Evolutionary conservation across 2,329 filamentous ascomycete species (phyloP), one percentile per base, ranked within the genome.

Genomic region (Fusarium incarnatum): DNA sequence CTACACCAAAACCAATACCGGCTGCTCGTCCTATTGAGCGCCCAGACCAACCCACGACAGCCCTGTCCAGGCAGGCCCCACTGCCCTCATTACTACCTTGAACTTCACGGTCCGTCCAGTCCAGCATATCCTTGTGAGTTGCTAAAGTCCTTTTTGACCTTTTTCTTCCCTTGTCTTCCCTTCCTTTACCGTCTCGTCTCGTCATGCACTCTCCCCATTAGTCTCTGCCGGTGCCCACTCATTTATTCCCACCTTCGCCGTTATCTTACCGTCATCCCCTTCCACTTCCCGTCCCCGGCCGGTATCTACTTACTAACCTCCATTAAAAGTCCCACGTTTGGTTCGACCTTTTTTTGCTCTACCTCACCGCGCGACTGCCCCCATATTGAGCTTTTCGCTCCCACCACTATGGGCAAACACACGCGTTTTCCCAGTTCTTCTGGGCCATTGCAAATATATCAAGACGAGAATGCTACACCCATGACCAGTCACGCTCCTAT

Each of bases 401-500:
- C 72, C 83, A 85, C 83, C 82, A 78, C 70, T 60, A 88, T 88
- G 86, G 85, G 85, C 82, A 83, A 83, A 80, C 80, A 81, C 74
- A 81, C 84, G 77, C 83, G 81, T 74, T 83, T 83, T 66, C 73
- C 79, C 74, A 81, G 79, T 73, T 79, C 81, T 44, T 79, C 81
- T 67, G 83, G 86, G 78, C 81, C 84, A 49, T 77, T 87, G 41
- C 81, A 83, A 37, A 85, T 88, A 68, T 88, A 82, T 72, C 83
- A 86, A 64, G 86, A 88, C 78, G 81, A 85, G 64, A 81, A 82
- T 64, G 71, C 79, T 44, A 77, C 81, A 9, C 82, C 83, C 41
- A 86, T 86, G 79, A 84, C 85, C 64, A 87, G 84, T 78, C 84
- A 87, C 73, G 85, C 86, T 45, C 85, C 86, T 40, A 88, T 88